Evolutionary conservation across 1,139 yeast species (phyloP).

Genomic region (Sugiyamaella pinicola): DNA sequence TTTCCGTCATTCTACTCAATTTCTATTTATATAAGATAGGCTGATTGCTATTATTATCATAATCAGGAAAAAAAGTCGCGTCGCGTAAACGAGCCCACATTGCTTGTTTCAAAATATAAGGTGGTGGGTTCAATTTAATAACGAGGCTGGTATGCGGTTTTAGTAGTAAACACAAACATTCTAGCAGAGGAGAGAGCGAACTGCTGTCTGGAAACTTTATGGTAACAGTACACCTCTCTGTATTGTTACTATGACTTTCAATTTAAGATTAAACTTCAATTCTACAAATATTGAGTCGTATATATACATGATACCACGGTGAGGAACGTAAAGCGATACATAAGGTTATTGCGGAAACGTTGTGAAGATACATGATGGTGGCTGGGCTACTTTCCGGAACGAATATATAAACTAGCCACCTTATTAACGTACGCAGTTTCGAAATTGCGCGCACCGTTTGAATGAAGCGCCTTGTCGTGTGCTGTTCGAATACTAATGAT

Average conservation of each 20-base stretch:
- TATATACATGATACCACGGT: too few species aligned
- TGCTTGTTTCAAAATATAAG: neutral
- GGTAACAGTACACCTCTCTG: too few species aligned
- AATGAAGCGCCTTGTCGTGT: neutral
- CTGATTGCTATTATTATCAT: too few species aligned
- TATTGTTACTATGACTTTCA: too few species aligned
- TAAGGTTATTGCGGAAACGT: neutral
- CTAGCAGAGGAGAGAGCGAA: too few species aligned
- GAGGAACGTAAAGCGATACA: neutral
- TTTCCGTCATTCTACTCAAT: too few species aligned
- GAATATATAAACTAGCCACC: neutral
- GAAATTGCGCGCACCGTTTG: too few species aligned
- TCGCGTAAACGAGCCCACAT: neutral
- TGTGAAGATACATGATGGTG: neutral
- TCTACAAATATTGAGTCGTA: neutral
- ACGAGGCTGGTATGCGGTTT: neutral
- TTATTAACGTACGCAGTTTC: neutral
- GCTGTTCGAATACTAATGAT: neutral
- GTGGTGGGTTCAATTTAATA: slow-evolving; percentile 5
- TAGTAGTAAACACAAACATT: neutral
- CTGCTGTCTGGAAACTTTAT: too few species aligned
- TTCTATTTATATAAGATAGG: too few species aligned
- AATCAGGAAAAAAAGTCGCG: too few species aligned
- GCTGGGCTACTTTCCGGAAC: neutral
- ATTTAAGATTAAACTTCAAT: neutral